Conservation (phyloP, 2,329 filamentous ascomycete species). For the Trichoderma atrobrunneum region DNA sequence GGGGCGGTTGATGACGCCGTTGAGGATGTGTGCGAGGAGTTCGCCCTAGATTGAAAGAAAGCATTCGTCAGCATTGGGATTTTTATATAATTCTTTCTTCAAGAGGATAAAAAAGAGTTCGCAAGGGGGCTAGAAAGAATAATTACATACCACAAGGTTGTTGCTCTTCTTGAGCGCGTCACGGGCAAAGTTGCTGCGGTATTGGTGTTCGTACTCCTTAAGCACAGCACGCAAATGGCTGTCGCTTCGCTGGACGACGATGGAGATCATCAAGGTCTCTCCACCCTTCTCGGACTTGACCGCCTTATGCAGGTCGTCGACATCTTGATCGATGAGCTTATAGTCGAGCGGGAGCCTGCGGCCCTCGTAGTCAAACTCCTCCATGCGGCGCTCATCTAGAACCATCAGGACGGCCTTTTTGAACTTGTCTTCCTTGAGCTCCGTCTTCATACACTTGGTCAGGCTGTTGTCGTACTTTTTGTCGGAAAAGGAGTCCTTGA, state of each 20-base stretch:
- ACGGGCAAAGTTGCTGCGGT: slow-evolving; percentile 77
- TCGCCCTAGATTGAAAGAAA: slow-evolving; percentile 68
- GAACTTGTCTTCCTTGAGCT: slow-evolving; percentile 95
- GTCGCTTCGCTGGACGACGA: slow-evolving; percentile 79
- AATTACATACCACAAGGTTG: slow-evolving; percentile 78
- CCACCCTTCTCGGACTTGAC: slow-evolving; percentile 75
- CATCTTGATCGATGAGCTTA: slow-evolving; percentile 65
- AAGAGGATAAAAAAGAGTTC: no score
- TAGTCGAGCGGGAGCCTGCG: slow-evolving; percentile 55
- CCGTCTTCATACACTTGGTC: slow-evolving; percentile 81
- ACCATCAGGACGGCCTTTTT: slow-evolving; percentile 81
- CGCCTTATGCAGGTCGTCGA: slow-evolving; percentile 64
- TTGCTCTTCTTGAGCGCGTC: slow-evolving; percentile 85
- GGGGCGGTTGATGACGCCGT: slow-evolving; percentile 93
- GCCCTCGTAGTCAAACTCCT: slow-evolving; percentile 69
- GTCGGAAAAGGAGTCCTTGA: slow-evolving; percentile 86
- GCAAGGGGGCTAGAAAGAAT: not conserved
- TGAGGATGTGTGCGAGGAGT: slow-evolving; percentile 89
- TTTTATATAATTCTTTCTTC: no score
- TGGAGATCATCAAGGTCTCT: slow-evolving; percentile 81
- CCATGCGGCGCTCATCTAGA: slow-evolving; percentile 79
- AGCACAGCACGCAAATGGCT: slow-evolving; percentile 78
- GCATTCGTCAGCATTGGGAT: not conserved
- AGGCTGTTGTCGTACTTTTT: slow-evolving; percentile 86
- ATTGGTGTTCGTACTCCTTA: slow-evolving; percentile 69